phyloP scores from a whole-genome alignment of 768 basidiomycete species.

The Phylloporus sp. region DNA sequence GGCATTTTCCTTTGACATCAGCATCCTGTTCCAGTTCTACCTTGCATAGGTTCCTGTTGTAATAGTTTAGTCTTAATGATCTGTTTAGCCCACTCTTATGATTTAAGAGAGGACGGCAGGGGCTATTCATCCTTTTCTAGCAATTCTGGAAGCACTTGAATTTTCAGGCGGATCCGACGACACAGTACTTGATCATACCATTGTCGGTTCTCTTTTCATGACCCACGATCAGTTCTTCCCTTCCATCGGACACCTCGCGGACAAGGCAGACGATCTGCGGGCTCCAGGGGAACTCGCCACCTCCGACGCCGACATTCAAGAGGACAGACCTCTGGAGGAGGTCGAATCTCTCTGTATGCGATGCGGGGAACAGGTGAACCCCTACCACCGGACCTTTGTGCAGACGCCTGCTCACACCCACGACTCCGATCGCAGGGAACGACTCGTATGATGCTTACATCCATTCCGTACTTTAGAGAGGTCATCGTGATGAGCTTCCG shows the following conservation, averaged over 20 bases:
- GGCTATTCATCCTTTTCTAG: too few species aligned
- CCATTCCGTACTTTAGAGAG: constrained; percentile 93
- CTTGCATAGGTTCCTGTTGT: constrained; percentile 18
- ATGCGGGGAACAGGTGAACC: constrained; percentile 81
- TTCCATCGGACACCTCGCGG: constrained; percentile 50
- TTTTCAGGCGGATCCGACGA: background rate
- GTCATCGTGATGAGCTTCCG: constrained; percentile 96
- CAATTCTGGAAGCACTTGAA: background rate
- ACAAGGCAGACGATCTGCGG: constrained; percentile 38
- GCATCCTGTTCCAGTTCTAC: background rate
- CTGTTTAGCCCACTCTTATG: background rate
- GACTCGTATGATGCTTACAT: constrained; percentile 84
- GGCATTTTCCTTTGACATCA: background rate
- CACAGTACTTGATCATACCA: background rate
- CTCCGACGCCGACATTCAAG: constrained; percentile 34
- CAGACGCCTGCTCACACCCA: background rate
- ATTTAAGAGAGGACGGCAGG: too few species aligned
- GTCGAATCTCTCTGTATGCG: constrained; percentile 93
- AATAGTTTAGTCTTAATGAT: constrained; percentile 18
- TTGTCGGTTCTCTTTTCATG: constrained; percentile 14
- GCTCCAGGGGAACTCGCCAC: constrained; percentile 27
- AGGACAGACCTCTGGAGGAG: constrained; percentile 60
- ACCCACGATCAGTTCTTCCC: constrained; percentile 44
- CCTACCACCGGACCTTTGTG: background rate
- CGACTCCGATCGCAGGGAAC: constrained; percentile 57